A percentile compares a stretch with the other conserved stretches of the same genome.
These are phyloP conservation scores for Ceriops tagal DNA, from an alignment of 345 rosid genomes.

Conservation along the genomic window DNA sequence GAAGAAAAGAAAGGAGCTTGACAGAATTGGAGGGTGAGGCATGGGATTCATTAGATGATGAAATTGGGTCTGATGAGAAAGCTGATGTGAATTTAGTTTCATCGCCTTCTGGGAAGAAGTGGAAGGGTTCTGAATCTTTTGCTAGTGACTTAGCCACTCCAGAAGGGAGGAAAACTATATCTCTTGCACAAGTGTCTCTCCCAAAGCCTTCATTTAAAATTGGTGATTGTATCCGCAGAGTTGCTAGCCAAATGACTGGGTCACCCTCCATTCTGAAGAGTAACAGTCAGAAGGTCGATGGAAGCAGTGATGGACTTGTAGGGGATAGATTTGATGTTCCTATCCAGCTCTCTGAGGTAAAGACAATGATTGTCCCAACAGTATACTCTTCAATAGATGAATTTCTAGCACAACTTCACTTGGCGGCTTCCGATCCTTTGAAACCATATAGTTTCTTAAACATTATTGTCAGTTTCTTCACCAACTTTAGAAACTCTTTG, in stretches of 20 bases:
- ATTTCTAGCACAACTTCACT: slow-evolving; percentile 59
- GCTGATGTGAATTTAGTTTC: slow-evolving; percentile 29
- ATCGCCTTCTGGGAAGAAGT: slow-evolving; percentile 49
- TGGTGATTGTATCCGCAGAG: slow-evolving; percentile 87
- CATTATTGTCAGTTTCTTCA: slow-evolving; percentile 58
- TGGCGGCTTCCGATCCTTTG: slow-evolving; percentile 62
- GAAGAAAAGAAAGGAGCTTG: slow-evolving; percentile 52
- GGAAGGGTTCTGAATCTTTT: slow-evolving; percentile 45
- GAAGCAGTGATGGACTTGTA: slow-evolving; percentile 20
- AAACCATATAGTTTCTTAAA: slow-evolving; percentile 44
- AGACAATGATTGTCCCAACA: slow-evolving; percentile 20
- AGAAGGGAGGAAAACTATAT: slow-evolving; percentile 57
- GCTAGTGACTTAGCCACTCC: slow-evolving; percentile 39
- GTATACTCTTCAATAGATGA: slow-evolving; percentile 60
- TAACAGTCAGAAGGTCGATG: slow-evolving; percentile 38
- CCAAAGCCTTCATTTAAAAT: slow-evolving; percentile 83
- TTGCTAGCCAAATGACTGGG: slow-evolving; percentile 89
- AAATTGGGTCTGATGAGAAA: slow-evolving; percentile 41
- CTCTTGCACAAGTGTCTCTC: slow-evolving; percentile 56
- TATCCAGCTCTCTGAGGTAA: slow-evolving; percentile 26
- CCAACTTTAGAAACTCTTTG: slow-evolving; percentile 64
- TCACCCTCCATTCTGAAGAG: slow-evolving; percentile 58
- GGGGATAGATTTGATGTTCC: slow-evolving; percentile 41
- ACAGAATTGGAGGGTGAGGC: slow-evolving; percentile 47
- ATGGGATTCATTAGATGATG: slow-evolving; percentile 46